phyloP scores from a whole-genome alignment of 768 basidiomycete species.

The Collybia mongolica region DNA sequence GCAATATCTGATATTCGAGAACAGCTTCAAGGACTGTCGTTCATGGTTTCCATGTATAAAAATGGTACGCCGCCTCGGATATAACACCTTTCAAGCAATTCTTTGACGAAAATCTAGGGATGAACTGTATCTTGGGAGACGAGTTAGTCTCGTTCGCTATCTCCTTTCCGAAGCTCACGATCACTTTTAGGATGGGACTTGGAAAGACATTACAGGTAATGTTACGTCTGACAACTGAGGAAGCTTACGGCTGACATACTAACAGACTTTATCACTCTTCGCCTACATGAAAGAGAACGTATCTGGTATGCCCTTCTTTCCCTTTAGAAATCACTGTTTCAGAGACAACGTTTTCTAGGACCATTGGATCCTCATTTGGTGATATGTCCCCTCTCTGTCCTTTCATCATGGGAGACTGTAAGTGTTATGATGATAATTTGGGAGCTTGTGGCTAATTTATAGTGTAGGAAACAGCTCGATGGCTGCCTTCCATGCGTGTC shows the following conservation, averaged over 20 bases:
- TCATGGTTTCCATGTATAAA: constrained; percentile 62
- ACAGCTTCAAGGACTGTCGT: constrained; percentile 62
- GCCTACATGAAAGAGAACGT: constrained; percentile 62
- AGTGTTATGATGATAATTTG: constrained; percentile 6
- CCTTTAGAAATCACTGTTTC: neutral
- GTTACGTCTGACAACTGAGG: neutral
- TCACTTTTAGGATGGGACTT: constrained; percentile 50
- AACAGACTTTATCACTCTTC: constrained; percentile 58
- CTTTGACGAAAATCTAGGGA: constrained; percentile 31
- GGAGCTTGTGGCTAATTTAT: neutral
- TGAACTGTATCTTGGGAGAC: constrained; percentile 74
- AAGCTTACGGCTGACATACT: neutral
- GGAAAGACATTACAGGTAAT: constrained; percentile 62
- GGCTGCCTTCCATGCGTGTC: constrained; percentile 49
- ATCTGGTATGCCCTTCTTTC: constrained; percentile 24
- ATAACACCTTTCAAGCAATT: neutral
- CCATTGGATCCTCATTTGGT: constrained; percentile 64
- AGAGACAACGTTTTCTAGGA: constrained; percentile 19
- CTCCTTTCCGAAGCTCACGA: neutral
- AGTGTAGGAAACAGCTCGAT: constrained; percentile 48
- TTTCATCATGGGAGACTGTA: constrained; percentile 58
- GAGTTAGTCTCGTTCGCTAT: constrained; percentile 38
- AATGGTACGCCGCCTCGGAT: constrained; percentile 43
- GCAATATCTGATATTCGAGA: neutral
- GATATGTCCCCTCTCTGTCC: constrained; percentile 70